Evolutionary conservation across 768 basidiomycete species (phyloP), one percentile per base, ranked within the genome.

Genomic region (Amylocystis lapponica): DNA sequence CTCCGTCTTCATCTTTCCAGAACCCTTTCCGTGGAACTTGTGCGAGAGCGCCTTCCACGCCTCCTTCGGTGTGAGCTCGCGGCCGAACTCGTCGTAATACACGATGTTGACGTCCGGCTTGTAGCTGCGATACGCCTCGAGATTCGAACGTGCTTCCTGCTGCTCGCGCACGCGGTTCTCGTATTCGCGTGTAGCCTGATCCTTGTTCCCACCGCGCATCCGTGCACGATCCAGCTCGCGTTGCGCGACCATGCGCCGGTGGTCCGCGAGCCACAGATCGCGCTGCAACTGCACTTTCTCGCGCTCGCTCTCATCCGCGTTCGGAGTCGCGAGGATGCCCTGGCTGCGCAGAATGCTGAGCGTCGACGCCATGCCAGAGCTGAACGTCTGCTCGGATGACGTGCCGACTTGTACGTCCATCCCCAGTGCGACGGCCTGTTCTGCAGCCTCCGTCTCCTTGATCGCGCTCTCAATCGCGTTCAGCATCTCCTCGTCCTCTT

Each of bases 41-140:
- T 99, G 96, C 33, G 89, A 93, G 32, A 99, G 69, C 14, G 92
- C 90, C 68, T 97, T 97, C 94, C 95, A 98, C 5, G 95, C 94
- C 68, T 99, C 96, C 71, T 97, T 97, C 16, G 83, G 83, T 19
- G 88, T 89, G 61, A 93, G 67, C 45, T 75, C 60, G 29, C 96
- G 76, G 36, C 96, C 96, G 60, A 91, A 90, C 63, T 99, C 95
- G 59, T 99, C 96, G 51, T 94, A 84, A 61, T 99, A 99, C 37
- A 87, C 86, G 57, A 98, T 89, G 51, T 95, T 90, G 55, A 99
- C 74, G 65, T 95, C 94, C 5, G 96, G 96, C 65, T 95, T 97
- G 72, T 99, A 99, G 59, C 82, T 77, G 67, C 85, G 90, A 76
- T 86, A 99, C 38, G 79, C 62, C 26, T 95, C 89, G 46, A 91